These are phyloP conservation scores for Aspergillus bridgeri DNA, from an alignment of 495 filamentous ascomycete genomes.

Conservation along the genomic window DNA sequence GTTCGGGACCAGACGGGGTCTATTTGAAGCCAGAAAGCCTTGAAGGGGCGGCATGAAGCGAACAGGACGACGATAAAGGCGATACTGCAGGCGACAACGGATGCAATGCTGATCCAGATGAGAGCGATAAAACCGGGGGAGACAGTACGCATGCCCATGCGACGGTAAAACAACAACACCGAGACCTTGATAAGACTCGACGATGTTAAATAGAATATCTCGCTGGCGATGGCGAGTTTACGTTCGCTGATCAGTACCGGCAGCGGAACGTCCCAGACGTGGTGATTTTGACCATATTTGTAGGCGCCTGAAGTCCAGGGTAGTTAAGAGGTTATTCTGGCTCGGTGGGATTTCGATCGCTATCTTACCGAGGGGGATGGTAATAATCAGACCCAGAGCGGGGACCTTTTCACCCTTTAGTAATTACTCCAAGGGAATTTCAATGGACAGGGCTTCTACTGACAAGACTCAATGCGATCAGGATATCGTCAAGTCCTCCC, in stretches of 20 bases:
- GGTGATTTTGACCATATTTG: constrained; percentile 9
- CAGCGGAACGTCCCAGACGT: constrained; percentile 9
- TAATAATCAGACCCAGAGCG: neutral
- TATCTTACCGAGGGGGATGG: neutral
- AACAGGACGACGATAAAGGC: constrained; percentile 10
- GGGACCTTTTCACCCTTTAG: neutral
- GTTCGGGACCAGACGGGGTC: constrained; percentile 7
- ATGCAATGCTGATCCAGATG: constrained; percentile 10
- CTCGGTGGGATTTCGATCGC: neutral
- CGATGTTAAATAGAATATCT: constrained; percentile 8
- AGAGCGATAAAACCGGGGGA: constrained; percentile 5
- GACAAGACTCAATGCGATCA: constrained; percentile 7
- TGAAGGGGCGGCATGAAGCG: constrained; percentile 5
- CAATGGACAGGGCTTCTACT: neutral
- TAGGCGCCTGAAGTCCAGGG: neutral
- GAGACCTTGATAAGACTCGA: constrained; percentile 4
- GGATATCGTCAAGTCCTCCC: constrained; percentile 7
- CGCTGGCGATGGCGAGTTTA: constrained; percentile 7
- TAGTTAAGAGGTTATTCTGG: neutral
- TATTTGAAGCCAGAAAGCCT: constrained; percentile 9
- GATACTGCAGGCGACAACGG: constrained; percentile 7
- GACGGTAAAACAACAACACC: constrained; percentile 12
- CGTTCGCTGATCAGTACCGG: constrained; percentile 7
- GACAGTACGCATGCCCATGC: constrained; percentile 7
- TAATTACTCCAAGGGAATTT: neutral